Conservation (phyloP, 257 asterid species). For the Oldenlandia corymbosa region DNA sequence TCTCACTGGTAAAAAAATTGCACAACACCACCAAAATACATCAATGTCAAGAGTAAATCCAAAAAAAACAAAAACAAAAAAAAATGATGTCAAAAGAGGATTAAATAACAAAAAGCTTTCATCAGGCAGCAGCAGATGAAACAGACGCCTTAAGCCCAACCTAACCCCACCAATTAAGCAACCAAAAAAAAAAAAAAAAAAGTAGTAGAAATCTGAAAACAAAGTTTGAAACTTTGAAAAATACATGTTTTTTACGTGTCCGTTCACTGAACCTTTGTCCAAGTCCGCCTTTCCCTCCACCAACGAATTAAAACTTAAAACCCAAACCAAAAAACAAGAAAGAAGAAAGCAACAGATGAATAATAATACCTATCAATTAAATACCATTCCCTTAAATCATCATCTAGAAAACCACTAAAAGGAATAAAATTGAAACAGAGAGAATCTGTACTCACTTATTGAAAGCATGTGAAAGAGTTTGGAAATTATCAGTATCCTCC, state of each 20-base stretch:
- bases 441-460: slow-evolving; percentile 34
- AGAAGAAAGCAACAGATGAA: background rate
- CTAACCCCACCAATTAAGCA: background rate
- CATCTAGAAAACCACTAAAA: too few relatives aligned
- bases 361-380: background rate
- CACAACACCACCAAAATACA: background rate
- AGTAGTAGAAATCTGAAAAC: too few relatives aligned
- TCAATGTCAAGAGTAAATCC: slow-evolving; percentile 7
- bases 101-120: background rate
- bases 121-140: background rate
- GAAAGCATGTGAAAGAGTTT: slow-evolving; percentile 40
- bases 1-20: background rate
- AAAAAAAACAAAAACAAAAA: background rate
- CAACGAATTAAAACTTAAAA: background rate
- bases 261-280: background rate
- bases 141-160: background rate
- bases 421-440: background rate
- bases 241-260: background rate
- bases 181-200: background rate
- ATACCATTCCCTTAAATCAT: too few relatives aligned
- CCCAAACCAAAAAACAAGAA: background rate
- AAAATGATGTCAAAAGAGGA: background rate
- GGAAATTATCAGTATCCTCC: slow-evolving; percentile 44
- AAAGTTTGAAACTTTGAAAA: background rate
- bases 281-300: background rate